phyloP scores from a whole-genome alignment of 2,329 filamentous ascomycete species.

The Xylariaceae sp. region DNA sequence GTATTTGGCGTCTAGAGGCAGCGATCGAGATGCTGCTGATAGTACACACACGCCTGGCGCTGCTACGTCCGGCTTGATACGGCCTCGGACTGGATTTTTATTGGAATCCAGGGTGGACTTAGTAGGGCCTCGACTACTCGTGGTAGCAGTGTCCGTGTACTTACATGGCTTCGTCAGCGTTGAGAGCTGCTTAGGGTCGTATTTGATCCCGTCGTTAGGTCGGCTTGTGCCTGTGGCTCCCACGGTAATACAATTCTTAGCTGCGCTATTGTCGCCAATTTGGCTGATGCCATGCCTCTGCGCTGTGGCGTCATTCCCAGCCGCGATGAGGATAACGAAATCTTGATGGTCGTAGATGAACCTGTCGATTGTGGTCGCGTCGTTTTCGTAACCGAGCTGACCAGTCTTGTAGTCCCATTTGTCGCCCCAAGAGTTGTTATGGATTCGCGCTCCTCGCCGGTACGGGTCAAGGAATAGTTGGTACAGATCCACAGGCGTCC shows the following conservation, averaged over 20 bases:
- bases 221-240: not conserved
- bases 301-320: not conserved
- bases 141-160: not conserved
- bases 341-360: constrained; percentile 1
- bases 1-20: not conserved
- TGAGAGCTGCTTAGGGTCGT: not conserved
- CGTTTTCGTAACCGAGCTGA: constrained; percentile 1
- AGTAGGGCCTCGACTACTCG: constrained; percentile 1
- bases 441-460: not conserved
- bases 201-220: not conserved
- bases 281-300: not conserved
- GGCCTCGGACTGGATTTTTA: not conserved
- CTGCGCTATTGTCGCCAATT: not conserved
- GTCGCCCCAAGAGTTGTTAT: constrained; percentile 1
- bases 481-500: not conserved
- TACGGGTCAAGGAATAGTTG: not conserved
- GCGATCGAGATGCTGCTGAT: not conserved
- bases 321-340: constrained; percentile 1
- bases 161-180: not conserved
- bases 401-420: not conserved
- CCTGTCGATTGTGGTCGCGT: not conserved
- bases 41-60: not conserved
- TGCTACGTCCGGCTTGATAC: constrained; percentile 1
- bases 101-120: not conserved
- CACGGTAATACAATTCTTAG: constrained; percentile 3